phyloP scores from a whole-genome alignment of 73 alveolate genomes.

The Halteria grandinella region DNA sequence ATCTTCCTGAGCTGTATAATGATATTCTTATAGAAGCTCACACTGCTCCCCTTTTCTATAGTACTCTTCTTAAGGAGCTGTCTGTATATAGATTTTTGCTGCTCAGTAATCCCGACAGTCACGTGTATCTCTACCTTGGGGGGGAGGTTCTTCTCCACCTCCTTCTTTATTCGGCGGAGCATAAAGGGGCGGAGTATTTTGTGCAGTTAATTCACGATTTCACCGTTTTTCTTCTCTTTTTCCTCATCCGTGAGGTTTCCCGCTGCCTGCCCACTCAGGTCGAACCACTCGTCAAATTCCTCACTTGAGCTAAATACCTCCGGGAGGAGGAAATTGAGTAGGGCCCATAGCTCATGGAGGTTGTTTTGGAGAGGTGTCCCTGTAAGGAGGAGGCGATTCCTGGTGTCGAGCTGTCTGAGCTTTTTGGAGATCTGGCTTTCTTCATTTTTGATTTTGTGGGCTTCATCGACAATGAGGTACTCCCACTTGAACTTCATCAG shows the following conservation, averaged over 20 bases:
- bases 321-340: constrained; percentile 96
- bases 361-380: constrained; percentile 98
- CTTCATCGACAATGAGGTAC: constrained; percentile 91
- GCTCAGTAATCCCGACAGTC: constrained; percentile 88
- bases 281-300: constrained; percentile 92
- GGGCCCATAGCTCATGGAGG: constrained; percentile 97
- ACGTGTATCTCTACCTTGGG: constrained; percentile 96
- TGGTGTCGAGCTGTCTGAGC: constrained; percentile 84
- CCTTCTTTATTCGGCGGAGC: constrained; percentile 96
- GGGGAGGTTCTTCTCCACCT: constrained; percentile 94
- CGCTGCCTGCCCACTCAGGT: no score
- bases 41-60: constrained; percentile 60
- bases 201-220: constrained; percentile 92
- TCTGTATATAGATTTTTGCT: constrained; percentile 84
- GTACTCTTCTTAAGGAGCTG: constrained; percentile 70
- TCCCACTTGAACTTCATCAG: constrained; percentile 82
- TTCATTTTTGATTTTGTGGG: constrained; percentile 85
- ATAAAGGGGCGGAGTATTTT: constrained; percentile 95
- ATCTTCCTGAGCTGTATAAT: constrained; percentile 95
- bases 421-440: constrained; percentile 16
- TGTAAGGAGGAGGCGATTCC: constrained; percentile 90
- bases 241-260: constrained; percentile 83
- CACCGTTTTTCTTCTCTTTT: constrained; percentile 88
- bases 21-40: constrained; percentile 82
- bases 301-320: constrained; percentile 92